phyloP scores from a whole-genome alignment of 2,329 filamentous ascomycete genomes.

The Penicillium sp. region DNA sequence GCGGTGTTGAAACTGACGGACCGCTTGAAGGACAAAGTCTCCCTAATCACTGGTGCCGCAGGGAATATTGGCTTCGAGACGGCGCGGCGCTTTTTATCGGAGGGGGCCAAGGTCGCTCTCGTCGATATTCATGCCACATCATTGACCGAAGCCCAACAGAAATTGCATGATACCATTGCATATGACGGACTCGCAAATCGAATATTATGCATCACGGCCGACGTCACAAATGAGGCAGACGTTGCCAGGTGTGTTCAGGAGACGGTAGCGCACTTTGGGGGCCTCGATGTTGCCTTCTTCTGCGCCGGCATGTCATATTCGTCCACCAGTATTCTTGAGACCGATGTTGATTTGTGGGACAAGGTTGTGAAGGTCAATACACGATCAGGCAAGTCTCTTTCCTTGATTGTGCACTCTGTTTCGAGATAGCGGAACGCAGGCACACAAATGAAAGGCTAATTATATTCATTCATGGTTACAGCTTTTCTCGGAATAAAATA shows the following conservation, averaged over 20 bases:
- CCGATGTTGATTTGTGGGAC: slow-evolving; percentile 32
- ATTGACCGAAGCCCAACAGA: slow-evolving; percentile 21
- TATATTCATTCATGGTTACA: neutral
- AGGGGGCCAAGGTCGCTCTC: slow-evolving; percentile 35
- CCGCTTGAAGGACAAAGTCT: slow-evolving; percentile 9
- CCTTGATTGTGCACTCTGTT: neutral
- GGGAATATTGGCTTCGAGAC: slow-evolving; percentile 28
- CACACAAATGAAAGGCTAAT: neutral
- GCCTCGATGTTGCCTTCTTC: slow-evolving; percentile 1
- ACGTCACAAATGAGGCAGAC: slow-evolving; percentile 31
- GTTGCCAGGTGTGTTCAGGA: slow-evolving; percentile 15
- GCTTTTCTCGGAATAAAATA: slow-evolving; percentile 38
- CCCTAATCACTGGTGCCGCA: slow-evolving; percentile 15
- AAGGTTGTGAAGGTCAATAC: slow-evolving; percentile 35
- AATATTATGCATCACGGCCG: slow-evolving; percentile 29
- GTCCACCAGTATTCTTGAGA: slow-evolving; percentile 33
- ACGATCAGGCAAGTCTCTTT: slow-evolving; percentile 30
- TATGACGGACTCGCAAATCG: slow-evolving; percentile 13
- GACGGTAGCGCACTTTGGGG: slow-evolving; percentile 1
- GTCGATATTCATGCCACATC: slow-evolving; percentile 27
- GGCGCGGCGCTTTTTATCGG: slow-evolving; percentile 30
- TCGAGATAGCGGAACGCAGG: no score
- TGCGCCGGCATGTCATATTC: slow-evolving; percentile 12
- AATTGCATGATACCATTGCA: slow-evolving; percentile 1
- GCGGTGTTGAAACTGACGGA: slow-evolving; percentile 5